These are phyloP conservation scores for Cymbidium sinense DNA, from an alignment of 106 monocot genomes.

Conservation along the genomic window DNA sequence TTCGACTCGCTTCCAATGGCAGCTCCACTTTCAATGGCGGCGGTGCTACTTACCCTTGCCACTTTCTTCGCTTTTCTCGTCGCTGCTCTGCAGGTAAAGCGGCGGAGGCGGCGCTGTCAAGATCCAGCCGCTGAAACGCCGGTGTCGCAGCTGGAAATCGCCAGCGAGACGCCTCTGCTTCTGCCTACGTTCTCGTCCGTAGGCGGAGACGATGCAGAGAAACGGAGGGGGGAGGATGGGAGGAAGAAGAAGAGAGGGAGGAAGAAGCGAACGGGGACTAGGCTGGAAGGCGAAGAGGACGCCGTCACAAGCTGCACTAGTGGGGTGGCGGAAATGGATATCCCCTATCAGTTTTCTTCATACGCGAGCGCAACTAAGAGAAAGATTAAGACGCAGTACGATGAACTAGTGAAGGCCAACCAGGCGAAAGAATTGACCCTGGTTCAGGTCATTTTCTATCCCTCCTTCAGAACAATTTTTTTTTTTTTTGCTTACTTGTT, in stretches of 20 bases:
- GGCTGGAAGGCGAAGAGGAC: not conserved
- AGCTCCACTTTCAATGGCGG: constrained; percentile 4
- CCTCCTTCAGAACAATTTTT: not conserved
- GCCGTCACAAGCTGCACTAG: not conserved
- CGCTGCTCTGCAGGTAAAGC: constrained; percentile 6
- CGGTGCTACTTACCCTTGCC: constrained; percentile 4
- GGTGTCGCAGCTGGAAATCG: not conserved
- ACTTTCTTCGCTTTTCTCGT: constrained; percentile 10
- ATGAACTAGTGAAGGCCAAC: constrained; percentile 46
- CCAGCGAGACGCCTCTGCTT: not conserved
- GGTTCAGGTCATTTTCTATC: constrained; percentile 33
- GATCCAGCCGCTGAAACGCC: not conserved
- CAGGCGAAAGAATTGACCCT: constrained; percentile 34
- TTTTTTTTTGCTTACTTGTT: not conserved
- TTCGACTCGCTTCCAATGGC: constrained; percentile 7
- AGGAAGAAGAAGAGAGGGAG: constrained; percentile 26
- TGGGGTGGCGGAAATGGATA: not conserved
- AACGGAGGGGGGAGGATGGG: constrained; percentile 13
- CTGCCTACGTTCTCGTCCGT: not conserved
- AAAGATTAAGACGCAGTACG: constrained; percentile 61
- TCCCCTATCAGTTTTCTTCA: constrained; percentile 48
- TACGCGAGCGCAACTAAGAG: constrained; percentile 47
- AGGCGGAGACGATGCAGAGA: constrained; percentile 10
- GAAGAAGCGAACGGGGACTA: constrained; percentile 3
- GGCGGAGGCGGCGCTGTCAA: not conserved